These are phyloP conservation scores for Paramecium biaurelia DNA, from an alignment of 73 alveolate genomes.

Conservation along the genomic window DNA sequence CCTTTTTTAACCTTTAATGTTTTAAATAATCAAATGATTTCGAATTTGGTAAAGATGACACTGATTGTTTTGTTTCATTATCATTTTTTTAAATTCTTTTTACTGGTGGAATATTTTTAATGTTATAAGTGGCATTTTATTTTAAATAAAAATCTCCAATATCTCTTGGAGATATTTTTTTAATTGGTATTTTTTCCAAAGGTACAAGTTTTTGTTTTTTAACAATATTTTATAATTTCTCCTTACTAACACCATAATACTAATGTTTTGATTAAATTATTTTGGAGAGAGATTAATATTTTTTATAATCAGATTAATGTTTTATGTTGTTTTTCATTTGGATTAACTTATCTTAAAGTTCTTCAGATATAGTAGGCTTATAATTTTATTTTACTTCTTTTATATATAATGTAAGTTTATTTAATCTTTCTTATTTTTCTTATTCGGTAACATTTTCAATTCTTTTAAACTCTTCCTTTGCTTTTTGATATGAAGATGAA, in stretches of 20 bases:
- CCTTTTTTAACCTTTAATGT: background rate
- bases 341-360: background rate
- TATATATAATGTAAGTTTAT: background rate
- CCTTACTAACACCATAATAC: background rate
- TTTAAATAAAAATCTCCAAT: constrained; percentile 39
- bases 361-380: background rate
- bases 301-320: constrained; percentile 44
- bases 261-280: background rate
- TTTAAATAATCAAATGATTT: background rate
- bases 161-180: constrained; percentile 51
- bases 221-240: background rate
- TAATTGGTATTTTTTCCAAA: background rate
- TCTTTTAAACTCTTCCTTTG: background rate
- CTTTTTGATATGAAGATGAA: background rate
- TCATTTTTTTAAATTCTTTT: background rate
- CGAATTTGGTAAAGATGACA: background rate
- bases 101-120: constrained; percentile 3
- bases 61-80: background rate
- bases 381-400: background rate
- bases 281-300: constrained; percentile 5
- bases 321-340: background rate
- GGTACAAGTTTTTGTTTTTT: background rate
- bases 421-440: background rate
- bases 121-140: constrained; percentile 14
- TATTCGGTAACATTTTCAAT: background rate